Evolutionary conservation across 2,329 filamentous ascomycete species (phyloP).

Genomic region (Cladosporium austrohemisphaericum): DNA sequence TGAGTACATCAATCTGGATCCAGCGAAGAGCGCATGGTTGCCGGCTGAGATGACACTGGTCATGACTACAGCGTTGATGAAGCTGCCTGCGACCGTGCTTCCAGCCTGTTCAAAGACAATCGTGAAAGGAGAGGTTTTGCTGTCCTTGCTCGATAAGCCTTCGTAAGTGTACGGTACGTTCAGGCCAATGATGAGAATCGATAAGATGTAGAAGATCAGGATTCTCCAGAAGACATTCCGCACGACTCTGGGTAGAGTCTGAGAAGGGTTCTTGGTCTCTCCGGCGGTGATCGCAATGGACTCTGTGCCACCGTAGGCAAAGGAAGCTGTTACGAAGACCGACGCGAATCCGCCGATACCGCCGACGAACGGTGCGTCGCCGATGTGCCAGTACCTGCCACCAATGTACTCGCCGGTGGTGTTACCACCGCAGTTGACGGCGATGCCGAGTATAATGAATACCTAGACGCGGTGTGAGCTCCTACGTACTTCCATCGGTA

Average conservation of each 20-base stretch:
- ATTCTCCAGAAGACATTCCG: slow-evolving; percentile 76
- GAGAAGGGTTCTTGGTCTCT: slow-evolving; percentile 60
- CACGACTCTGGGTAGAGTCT: slow-evolving; percentile 59
- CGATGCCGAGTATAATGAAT: slow-evolving; percentile 62
- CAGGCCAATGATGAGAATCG: slow-evolving; percentile 71
- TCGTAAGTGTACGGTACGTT: slow-evolving; percentile 66
- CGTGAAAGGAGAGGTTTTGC: slow-evolving; percentile 51
- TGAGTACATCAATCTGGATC: slow-evolving; percentile 55
- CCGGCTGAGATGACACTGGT: slow-evolving; percentile 57
- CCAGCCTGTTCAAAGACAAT: slow-evolving; percentile 60
- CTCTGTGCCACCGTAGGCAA: slow-evolving; percentile 56
- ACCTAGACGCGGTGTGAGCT: slow-evolving; percentile 22
- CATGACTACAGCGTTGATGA: slow-evolving; percentile 61
- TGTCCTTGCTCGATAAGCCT: slow-evolving; percentile 41
- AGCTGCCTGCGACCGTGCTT: slow-evolving; percentile 51
- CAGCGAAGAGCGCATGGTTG: slow-evolving; percentile 58
- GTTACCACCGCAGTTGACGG: slow-evolving; percentile 58
- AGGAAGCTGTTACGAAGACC: slow-evolving; percentile 60
- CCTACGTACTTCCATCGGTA: neutral
- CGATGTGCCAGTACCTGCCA: slow-evolving; percentile 55
- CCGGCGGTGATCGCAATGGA: slow-evolving; percentile 64
- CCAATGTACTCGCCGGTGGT: slow-evolving; percentile 72
- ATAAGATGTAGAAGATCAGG: slow-evolving; percentile 72
- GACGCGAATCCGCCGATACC: slow-evolving; percentile 64
- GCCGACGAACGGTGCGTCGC: slow-evolving; percentile 60